Evolutionary conservation across 2,329 filamentous ascomycete species (phyloP), one percentile per base, ranked within the genome.

Genomic region (Phialophora chinensis): DNA sequence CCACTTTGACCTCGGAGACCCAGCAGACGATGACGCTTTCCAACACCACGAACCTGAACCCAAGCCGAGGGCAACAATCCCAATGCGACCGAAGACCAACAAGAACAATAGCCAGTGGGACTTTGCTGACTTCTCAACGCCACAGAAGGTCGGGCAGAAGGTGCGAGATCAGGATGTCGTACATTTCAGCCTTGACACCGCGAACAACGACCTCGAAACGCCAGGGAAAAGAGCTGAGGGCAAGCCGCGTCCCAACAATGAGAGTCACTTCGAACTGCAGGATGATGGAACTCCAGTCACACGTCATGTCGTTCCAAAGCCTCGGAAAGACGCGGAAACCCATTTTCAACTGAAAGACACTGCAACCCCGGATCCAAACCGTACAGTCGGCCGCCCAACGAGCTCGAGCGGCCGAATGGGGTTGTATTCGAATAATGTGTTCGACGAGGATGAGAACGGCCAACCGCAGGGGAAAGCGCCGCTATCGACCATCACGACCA

Each of bases 81-180:
- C 71, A 3, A 56, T 73, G 57, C 66, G 69, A 38, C 27, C 67
- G 2, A 72, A 66, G 38, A 56, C 66, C 23, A 63, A 62, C 50
- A 70, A 69, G 20, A 89, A 92, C 75, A 82, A 84, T 66, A 88
- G 88, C 70, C 89, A 91, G 69, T 97, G 94, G 93, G 88, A 88
- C 57, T 98, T 98, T 78, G 87, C 92, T 68, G 93, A 97, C 79
- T 96, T 96, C 73, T 82, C 83, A 17, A 97, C 93, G 0, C 94
- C 94, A 0, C 86, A 90, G 71, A 97, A 96, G 83, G 82, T 87
- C 56, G 83, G 85, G 4, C 80, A 84, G 54, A 91, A 90, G 77
- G 77, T 85, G 61, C 85, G 88, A 66, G 81, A 85, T 47, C 87
- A 92, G 74, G 88, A 95, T 68, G 85, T 89, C 67, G 90, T 91